phyloP scores from a whole-genome alignment of 495 filamentous ascomycete species.

The Tuber calosporum region DNA sequence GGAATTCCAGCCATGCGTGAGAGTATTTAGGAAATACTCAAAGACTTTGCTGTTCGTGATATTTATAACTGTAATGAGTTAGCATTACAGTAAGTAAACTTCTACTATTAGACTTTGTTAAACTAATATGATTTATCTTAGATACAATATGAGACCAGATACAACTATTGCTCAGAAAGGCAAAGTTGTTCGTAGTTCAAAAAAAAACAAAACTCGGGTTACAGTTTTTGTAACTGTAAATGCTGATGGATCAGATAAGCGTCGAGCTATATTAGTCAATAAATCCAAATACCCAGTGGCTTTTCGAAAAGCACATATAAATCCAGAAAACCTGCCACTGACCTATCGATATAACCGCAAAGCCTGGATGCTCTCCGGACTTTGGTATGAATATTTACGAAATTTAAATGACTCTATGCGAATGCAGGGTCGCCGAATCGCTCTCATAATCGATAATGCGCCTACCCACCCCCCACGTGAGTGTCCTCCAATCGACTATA shows the following conservation, averaged over 20 bases:
- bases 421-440: slow-evolving; percentile 35
- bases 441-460: too few relatives aligned
- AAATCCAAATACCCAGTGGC: neutral
- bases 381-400: slow-evolving; percentile 35
- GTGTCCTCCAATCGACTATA: slow-evolving; percentile 3
- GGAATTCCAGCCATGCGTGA: slow-evolving; percentile 9
- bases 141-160: slow-evolving; percentile 17
- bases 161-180: neutral
- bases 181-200: neutral
- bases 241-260: slow-evolving; percentile 19
- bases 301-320: neutral
- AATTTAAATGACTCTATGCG: slow-evolving; percentile 23
- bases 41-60: slow-evolving; percentile 32
- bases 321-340: slow-evolving; percentile 5
- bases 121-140: neutral
- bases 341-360: slow-evolving; percentile 10
- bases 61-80: slow-evolving; percentile 13
- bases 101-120: neutral
- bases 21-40: slow-evolving; percentile 10
- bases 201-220: slow-evolving; percentile 34
- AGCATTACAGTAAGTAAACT: neutral
- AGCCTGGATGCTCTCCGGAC: slow-evolving; percentile 8
- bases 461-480: slow-evolving; percentile 33
- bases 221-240: slow-evolving; percentile 33
- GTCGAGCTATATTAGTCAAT: neutral